phyloP scores from a whole-genome alignment of 2,329 filamentous ascomycete species.

The Pseudocercospora fuligena region DNA sequence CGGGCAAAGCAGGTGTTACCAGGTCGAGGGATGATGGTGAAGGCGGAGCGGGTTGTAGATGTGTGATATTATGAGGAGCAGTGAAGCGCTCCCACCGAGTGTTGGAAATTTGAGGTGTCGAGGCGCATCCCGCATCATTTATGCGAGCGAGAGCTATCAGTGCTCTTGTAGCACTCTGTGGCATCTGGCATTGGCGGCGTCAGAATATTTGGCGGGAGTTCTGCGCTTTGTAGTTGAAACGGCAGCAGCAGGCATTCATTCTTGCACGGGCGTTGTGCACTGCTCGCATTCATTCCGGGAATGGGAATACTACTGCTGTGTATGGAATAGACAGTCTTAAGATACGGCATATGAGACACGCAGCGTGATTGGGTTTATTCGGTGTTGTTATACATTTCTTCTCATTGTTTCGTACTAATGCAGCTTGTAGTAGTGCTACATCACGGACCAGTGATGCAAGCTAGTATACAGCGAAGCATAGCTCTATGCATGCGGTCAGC shows the following conservation, averaged over 20 bases:
- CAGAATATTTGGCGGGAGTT: background rate
- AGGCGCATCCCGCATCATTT: background rate
- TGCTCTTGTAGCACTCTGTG: background rate
- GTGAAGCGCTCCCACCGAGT: no score
- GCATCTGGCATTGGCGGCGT: background rate
- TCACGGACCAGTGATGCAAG: background rate
- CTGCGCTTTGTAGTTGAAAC: background rate
- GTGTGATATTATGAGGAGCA: conserved; percentile 58
- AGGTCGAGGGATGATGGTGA: conserved; percentile 54
- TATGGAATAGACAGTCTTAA: conserved; percentile 8
- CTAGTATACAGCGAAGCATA: conserved; percentile 23
- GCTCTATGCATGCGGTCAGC: conserved; percentile 5
- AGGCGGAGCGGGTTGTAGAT: conserved; percentile 66
- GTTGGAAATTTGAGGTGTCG: background rate
- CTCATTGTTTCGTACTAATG: conserved; percentile 20
- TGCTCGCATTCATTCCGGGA: background rate
- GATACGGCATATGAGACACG: conserved; percentile 12
- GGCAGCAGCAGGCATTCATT: background rate
- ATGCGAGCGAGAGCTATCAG: background rate
- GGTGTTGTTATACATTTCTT: background rate
- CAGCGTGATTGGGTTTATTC: conserved; percentile 6
- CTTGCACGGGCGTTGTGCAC: background rate
- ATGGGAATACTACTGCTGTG: background rate
- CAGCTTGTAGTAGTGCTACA: background rate
- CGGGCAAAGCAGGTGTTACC: conserved; percentile 58